These are phyloP conservation scores for Marchantia polymorpha DNA, from an alignment of 225 moss, liverwort and hornwort species.

Conservation along the genomic window DNA sequence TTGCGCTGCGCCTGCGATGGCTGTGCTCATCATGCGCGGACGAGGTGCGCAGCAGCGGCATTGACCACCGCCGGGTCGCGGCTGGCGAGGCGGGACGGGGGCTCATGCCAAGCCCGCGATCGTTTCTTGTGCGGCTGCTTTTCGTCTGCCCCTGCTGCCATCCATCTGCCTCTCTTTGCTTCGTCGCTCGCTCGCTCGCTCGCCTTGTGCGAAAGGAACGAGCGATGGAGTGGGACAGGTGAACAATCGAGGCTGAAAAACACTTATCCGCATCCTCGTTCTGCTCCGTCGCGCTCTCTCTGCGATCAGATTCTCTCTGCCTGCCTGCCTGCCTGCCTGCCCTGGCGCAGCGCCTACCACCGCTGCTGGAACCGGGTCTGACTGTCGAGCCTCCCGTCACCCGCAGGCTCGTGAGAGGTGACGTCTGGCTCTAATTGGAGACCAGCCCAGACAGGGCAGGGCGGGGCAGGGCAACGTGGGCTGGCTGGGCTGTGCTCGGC, in stretches of 20 bases:
- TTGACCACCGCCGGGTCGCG: background rate
- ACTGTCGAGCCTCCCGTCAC: background rate
- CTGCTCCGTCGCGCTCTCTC: background rate
- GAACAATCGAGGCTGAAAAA: background rate
- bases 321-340: background rate
- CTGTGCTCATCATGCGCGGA: background rate
- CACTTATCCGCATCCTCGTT: background rate
- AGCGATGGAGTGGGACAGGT: background rate
- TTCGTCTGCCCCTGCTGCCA: background rate
- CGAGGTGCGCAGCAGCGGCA: background rate
- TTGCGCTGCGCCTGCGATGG: background rate
- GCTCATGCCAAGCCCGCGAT: background rate
- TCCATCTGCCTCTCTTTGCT: background rate
- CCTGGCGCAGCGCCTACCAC: background rate
- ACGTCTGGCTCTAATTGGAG: background rate
- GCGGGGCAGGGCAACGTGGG: constrained; percentile 2
- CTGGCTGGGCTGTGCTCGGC: background rate
- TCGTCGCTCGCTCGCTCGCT: background rate
- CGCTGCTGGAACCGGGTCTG: background rate
- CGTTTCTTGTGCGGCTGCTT: background rate
- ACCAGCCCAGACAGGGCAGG: background rate
- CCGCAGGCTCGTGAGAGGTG: background rate
- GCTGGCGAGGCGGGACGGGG: background rate
- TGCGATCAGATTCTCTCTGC: background rate
- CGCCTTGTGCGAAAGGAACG: background rate